Evolutionary conservation across 805 yeast genomes (phyloP).

Genomic region (Saccharomycopsis sp.): DNA sequence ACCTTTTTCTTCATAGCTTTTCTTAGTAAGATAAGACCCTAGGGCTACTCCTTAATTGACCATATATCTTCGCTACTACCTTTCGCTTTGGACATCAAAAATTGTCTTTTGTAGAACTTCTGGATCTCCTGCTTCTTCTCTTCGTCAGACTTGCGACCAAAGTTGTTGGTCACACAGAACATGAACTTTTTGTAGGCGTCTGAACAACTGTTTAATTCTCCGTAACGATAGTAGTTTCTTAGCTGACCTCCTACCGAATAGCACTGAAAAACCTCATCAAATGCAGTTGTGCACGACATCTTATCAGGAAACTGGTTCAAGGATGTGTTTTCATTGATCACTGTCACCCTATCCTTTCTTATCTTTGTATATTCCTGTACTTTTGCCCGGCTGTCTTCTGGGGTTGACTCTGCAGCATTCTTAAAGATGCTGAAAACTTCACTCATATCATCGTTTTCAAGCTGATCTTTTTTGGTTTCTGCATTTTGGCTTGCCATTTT

Average conservation of each 20-base stretch:
- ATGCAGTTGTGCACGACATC: conserved; percentile 76
- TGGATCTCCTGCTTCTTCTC: conserved; percentile 47
- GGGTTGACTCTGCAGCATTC: conserved; percentile 9
- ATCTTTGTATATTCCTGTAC: background rate
- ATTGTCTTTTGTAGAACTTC: conserved; percentile 59
- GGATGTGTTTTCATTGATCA: conserved; percentile 5
- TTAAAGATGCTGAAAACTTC: conserved; percentile 17
- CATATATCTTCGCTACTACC: conserved; percentile 87
- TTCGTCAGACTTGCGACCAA: conserved; percentile 40
- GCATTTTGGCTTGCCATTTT: background rate
- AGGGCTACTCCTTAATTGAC: conserved; percentile 36
- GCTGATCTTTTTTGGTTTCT: background rate
- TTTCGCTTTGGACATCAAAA: conserved; percentile 50
- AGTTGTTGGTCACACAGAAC: conserved; percentile 64
- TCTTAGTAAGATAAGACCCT: background rate
- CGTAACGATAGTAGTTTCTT: conserved; percentile 77
- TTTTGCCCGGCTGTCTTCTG: background rate
- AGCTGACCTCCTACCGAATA: conserved; percentile 89
- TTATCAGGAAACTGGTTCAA: conserved; percentile 11
- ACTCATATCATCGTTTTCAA: conserved; percentile 13
- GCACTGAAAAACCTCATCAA: conserved; percentile 81
- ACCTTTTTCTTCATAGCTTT: background rate
- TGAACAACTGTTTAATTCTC: conserved; percentile 66
- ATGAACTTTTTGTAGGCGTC: conserved; percentile 67
- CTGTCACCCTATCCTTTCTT: conserved; percentile 8